A percentile compares a stretch with the other conserved stretches of the same genome.
These are phyloP conservation scores for Penicillium aurantiogriseum DNA, from an alignment of 2,329 filamentous ascomycete species.

Conservation along the genomic window DNA sequence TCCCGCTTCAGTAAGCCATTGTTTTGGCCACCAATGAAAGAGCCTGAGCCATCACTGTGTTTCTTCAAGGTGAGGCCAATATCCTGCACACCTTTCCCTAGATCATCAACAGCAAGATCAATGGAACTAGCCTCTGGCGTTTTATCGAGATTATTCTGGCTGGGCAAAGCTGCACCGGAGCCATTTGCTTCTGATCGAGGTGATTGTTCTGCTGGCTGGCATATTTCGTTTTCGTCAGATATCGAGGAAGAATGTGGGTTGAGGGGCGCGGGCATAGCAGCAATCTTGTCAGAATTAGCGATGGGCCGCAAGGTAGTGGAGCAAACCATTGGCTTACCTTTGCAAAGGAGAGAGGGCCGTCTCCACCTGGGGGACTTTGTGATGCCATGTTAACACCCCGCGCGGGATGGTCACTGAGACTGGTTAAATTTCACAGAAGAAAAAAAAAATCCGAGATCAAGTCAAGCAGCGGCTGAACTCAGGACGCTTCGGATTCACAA, in stretches of 20 bases:
- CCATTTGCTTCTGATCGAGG: slow-evolving; percentile 21
- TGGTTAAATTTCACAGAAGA: slow-evolving; percentile 20
- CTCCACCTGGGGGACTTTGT: slow-evolving; percentile 28
- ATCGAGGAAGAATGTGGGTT: slow-evolving; percentile 26
- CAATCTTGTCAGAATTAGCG: slow-evolving; percentile 38
- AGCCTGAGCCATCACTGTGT: slow-evolving; percentile 25
- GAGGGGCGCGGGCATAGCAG: slow-evolving; percentile 42
- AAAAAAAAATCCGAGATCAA: slow-evolving; percentile 18
- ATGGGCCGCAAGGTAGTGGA: background rate
- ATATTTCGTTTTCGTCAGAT: slow-evolving; percentile 29
- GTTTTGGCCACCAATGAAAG: slow-evolving; percentile 30
- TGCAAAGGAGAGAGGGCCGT: slow-evolving; percentile 64
- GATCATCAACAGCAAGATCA: slow-evolving; percentile 30
- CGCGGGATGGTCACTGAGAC: slow-evolving; percentile 15
- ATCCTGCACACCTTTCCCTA: slow-evolving; percentile 35
- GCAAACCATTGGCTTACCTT: slow-evolving; percentile 55
- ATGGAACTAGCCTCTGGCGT: slow-evolving; percentile 17
- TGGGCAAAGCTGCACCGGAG: slow-evolving; percentile 19
- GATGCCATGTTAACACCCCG: slow-evolving; percentile 33
- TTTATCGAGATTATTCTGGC: slow-evolving; percentile 19
- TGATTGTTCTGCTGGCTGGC: slow-evolving; percentile 20
- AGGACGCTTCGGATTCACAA: slow-evolving; percentile 21
- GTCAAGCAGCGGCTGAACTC: slow-evolving; percentile 18
- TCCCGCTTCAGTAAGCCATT: slow-evolving; percentile 37
- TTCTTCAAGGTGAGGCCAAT: slow-evolving; percentile 33